These are phyloP conservation scores for Ambrosiella cleistominuta DNA, from an alignment of 2,329 filamentous ascomycete species.

Conservation along the genomic window DNA sequence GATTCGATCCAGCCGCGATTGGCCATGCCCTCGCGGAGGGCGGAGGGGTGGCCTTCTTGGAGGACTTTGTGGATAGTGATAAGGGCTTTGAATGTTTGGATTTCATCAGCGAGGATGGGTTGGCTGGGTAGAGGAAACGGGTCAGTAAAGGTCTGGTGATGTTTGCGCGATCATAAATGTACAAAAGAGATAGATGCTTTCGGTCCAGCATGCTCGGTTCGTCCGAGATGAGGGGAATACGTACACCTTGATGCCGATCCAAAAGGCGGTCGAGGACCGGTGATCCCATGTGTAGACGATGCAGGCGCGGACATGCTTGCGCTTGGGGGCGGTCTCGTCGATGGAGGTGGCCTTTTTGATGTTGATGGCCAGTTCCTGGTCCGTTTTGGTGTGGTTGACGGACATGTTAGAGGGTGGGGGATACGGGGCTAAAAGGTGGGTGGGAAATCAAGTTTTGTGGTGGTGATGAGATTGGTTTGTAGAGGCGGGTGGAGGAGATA, in stretches of 20 bases:
- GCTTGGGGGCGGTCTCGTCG: constrained; percentile 51
- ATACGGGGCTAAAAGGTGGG: not conserved
- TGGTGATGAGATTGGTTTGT: not conserved
- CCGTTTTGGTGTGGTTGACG: constrained; percentile 32
- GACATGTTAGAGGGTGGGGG: constrained; percentile 1
- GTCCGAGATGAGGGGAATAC: constrained; percentile 21
- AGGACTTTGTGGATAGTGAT: constrained; percentile 96
- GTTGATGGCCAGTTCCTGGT: constrained; percentile 51
- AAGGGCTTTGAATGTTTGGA: constrained; percentile 96
- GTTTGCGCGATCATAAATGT: no score
- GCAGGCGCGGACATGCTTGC: constrained; percentile 92
- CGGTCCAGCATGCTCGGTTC: not conserved
- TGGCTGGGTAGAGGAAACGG: constrained; percentile 37
- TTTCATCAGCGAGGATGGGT: constrained; percentile 93
- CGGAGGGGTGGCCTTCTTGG: constrained; percentile 84
- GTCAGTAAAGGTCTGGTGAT: constrained; percentile 1
- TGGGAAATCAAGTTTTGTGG: no score
- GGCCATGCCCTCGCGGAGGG: constrained; percentile 72
- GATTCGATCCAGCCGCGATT: constrained; percentile 87
- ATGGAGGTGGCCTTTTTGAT: constrained; percentile 53
- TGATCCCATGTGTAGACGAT: constrained; percentile 99
- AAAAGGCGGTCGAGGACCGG: constrained; percentile 86
- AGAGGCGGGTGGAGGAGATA: not conserved
- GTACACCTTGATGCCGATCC: constrained; percentile 96
- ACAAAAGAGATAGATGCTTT: not conserved